Percentiles rank a stretch among this genome's conserved stretches.
Conservation (phyloP, 768 basidiomycete genomes). For the Tricholoma furcatifolium region DNA sequence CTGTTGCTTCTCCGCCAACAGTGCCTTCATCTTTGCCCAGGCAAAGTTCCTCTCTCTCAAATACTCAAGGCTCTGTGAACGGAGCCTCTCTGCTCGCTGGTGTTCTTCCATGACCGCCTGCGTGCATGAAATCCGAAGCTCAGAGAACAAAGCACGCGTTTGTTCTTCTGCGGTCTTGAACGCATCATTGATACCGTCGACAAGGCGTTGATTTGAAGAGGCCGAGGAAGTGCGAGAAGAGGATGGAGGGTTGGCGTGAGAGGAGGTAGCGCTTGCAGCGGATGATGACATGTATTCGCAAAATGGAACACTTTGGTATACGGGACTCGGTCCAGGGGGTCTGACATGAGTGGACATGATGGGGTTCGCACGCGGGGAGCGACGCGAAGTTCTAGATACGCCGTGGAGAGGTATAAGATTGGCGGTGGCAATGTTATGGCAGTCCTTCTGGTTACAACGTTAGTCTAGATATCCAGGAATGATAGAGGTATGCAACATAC, state of each 20-base stretch:
- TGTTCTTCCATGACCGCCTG: slow-evolving; percentile 29
- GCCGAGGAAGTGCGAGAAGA: background rate
- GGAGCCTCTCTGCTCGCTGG: slow-evolving; percentile 28
- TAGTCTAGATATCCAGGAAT: too few relatives aligned
- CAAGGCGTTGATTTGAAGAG: background rate
- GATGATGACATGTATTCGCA: background rate
- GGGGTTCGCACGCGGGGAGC: background rate
- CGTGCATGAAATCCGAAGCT: slow-evolving; percentile 30
- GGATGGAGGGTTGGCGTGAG: background rate
- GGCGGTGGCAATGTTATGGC: background rate
- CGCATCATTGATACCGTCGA: slow-evolving; percentile 26
- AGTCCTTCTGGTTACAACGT: too few relatives aligned
- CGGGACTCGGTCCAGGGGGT: background rate
- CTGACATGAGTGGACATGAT: background rate
- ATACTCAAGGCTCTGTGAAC: slow-evolving; percentile 27
- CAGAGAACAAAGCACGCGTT: slow-evolving; percentile 26
- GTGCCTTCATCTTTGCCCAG: slow-evolving; percentile 25
- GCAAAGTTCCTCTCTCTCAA: slow-evolving; percentile 34
- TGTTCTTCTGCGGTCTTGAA: slow-evolving; percentile 29
- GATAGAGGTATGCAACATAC: too few relatives aligned
- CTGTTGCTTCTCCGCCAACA: slow-evolving; percentile 20
- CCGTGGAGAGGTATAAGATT: slow-evolving; percentile 7
- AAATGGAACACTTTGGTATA: background rate
- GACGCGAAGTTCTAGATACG: slow-evolving; percentile 1
- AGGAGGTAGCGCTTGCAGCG: background rate